A percentile compares a stretch with the other conserved stretches of the same genome.
phyloP scores from a whole-genome alignment of 1,139 yeast species.

The Geotrichum fermentans region DNA sequence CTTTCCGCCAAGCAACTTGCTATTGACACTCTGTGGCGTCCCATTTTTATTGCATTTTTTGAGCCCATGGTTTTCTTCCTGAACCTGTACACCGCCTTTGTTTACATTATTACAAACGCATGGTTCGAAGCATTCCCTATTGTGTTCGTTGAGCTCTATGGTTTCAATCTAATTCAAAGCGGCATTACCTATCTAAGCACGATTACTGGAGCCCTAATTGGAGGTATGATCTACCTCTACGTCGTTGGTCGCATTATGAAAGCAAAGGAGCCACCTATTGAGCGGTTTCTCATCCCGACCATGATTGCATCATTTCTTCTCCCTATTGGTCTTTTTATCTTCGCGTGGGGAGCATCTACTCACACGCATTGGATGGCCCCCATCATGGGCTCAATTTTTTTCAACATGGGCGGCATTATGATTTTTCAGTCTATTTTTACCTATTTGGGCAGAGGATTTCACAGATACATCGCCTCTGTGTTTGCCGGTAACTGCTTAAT shows the following conservation, averaged over 20 bases:
- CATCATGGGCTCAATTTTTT: slow-evolving; percentile 47
- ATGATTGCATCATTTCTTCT: slow-evolving; percentile 53
- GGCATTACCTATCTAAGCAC: slow-evolving; percentile 48
- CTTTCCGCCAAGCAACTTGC: no score
- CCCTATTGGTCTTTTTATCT: slow-evolving; percentile 69
- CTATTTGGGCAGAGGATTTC: no score
- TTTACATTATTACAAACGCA: no score
- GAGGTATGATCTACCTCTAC: slow-evolving; percentile 22
- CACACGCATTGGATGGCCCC: slow-evolving; percentile 67
- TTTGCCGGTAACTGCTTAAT: no score
- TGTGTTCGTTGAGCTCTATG: slow-evolving; percentile 46
- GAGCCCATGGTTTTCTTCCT: no score
- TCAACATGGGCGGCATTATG: slow-evolving; percentile 67
- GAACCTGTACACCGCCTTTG: no score
- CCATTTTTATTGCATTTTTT: no score
- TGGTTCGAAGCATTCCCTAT: no score
- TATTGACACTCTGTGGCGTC: no score
- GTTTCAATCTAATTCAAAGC: slow-evolving; percentile 46
- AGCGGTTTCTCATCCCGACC: slow-evolving; percentile 31
- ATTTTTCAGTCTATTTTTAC: no score
- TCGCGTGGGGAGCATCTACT: slow-evolving; percentile 67
- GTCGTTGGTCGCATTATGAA: slow-evolving; percentile 1
- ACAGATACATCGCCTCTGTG: no score
- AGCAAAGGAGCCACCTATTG: slow-evolving; percentile 10
- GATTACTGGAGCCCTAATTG: slow-evolving; percentile 42